Evolutionary conservation across 2,329 filamentous ascomycete genomes (phyloP).

Genomic region (Didymella glomerata): DNA sequence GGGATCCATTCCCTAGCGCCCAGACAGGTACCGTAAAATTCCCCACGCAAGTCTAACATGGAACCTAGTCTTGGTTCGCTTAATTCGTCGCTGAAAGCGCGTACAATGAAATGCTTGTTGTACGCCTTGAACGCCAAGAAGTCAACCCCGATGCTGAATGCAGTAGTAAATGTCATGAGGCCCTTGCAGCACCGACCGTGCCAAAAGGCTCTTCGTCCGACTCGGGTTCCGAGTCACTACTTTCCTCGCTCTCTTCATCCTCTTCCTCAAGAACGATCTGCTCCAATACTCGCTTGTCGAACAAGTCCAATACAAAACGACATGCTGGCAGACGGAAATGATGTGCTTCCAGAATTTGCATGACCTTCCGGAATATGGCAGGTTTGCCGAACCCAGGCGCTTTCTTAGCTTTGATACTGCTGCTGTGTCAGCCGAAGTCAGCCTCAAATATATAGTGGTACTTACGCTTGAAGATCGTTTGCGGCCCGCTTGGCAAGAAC

Average conservation of each 20-base stretch:
- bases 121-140: conserved; percentile 32
- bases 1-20: conserved; percentile 14
- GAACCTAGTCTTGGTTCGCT: conserved; percentile 23
- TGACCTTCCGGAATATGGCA: conserved; percentile 82
- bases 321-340: conserved; percentile 88
- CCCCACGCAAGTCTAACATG: conserved; percentile 30
- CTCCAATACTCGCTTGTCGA: conserved; percentile 87
- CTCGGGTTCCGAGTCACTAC: conserved; percentile 47
- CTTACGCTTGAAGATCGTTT: conserved; percentile 73
- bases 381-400: conserved; percentile 78
- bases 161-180: conserved; percentile 25
- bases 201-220: conserved; percentile 35
- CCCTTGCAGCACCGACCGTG: conserved; percentile 28
- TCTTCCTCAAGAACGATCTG: conserved; percentile 84
- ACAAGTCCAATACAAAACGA: conserved; percentile 90
- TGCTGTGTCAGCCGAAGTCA: conserved; percentile 26
- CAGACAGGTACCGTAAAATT: conserved; percentile 30
- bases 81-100: conserved; percentile 21
- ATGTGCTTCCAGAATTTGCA: conserved; percentile 85
- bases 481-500: conserved; percentile 90
- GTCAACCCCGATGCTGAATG: background rate
- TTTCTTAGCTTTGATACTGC: conserved; percentile 77
- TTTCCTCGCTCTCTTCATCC: conserved; percentile 48
- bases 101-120: conserved; percentile 33
- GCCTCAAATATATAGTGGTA: conserved; percentile 16